These are phyloP conservation scores for Biancaea sappan DNA, from an alignment of 306 rosid species.

Conservation along the genomic window DNA sequence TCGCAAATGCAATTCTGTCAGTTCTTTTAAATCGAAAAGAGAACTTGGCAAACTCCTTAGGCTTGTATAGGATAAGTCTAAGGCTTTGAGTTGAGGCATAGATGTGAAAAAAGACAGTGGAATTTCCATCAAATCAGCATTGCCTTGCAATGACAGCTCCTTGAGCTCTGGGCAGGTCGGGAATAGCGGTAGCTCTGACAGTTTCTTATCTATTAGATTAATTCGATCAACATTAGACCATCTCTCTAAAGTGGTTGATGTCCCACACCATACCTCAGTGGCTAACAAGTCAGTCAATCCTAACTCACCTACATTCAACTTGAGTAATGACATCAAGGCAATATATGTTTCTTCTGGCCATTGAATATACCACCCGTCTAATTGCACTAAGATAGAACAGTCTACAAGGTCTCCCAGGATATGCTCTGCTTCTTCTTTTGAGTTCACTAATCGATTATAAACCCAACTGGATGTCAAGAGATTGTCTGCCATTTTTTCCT, in stretches of 20 bases:
- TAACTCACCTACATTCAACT: not conserved
- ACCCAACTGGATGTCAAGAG: not conserved
- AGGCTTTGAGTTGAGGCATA: not conserved
- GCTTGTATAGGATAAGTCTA: conserved; percentile 23
- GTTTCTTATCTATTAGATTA: not conserved
- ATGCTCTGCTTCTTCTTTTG: not conserved
- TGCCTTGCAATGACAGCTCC: not conserved
- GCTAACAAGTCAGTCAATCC: not conserved
- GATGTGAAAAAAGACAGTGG: not conserved
- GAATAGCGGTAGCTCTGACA: not conserved
- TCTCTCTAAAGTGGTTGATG: no score
- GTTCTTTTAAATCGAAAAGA: not conserved
- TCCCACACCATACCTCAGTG: not conserved
- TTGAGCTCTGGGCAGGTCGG: not conserved
- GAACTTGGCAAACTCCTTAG: not conserved
- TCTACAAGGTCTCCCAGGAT: not conserved
- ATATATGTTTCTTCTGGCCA: not conserved
- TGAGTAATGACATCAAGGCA: not conserved
- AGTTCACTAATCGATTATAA: not conserved
- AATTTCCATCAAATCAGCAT: not conserved
- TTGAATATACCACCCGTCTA: not conserved
- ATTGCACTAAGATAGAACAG: not conserved
- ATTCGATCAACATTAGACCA: no score
- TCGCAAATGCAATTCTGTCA: not conserved
- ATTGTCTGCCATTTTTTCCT: not conserved